Evolutionary conservation across 1,139 yeast genomes (phyloP), one percentile per base, ranked within the genome.

Genomic region (Zygoascus meyerae): DNA sequence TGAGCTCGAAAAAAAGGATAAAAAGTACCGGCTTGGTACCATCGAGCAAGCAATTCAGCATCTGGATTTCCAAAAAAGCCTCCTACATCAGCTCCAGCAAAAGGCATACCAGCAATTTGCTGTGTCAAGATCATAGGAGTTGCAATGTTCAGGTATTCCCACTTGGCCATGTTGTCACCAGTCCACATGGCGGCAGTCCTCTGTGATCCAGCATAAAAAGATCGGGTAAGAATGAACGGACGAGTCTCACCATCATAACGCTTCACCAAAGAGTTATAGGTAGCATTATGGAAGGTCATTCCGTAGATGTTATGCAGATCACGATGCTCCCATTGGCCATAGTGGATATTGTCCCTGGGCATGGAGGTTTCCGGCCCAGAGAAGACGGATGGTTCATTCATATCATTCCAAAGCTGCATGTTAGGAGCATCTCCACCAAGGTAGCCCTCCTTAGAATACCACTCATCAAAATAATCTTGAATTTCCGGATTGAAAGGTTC

Each of bases 1-100:
- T 92, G 99, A 0, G 84, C 97, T 60, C 98, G 75, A 71, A 92
- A 90, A 61, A 92, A 94, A 37, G 98, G 98, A 65, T 90, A 90
- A 81, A 95, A 92, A 21, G 86, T 79, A 50, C 96, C 98, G 1
- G 95, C 75, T 65, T 92, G 98, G 64, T 90, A 90, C 98, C 98
- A 92, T 59, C 99, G 75, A 0, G 86, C 77, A 52, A 87, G 70
- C 50, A 94, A 67, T 58, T 92, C 97, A 36, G 77, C 73, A 1
- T 80, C 70, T 0, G 98, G 98, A 62, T 92, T 77, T 6, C 95
- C 95, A 60, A 89, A 89, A 62, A 94, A 92, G 0, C 99, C 98
- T 31, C 97, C 97, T 34, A 92, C 94, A 68, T 92, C 99, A 3
- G 96, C 94, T 5, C 99, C 99, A 3, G 86, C 77, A 67, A 90